These are phyloP conservation scores for Hypomyces perniciosus DNA, from an alignment of 2,329 filamentous ascomycete species.

Conservation along the genomic window DNA sequence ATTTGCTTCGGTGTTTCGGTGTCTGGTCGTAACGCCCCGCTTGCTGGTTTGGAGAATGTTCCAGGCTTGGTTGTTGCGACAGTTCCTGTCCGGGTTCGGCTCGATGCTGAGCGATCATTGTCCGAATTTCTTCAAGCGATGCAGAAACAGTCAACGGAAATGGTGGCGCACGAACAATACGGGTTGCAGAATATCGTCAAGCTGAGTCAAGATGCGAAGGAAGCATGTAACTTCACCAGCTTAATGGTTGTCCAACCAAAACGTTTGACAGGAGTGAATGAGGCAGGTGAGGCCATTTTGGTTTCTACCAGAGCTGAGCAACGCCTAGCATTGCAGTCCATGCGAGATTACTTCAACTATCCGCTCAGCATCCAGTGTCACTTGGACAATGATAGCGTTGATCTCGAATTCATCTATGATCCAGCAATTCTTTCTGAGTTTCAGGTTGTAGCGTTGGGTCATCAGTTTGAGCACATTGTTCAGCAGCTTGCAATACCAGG, in stretches of 20 bases:
- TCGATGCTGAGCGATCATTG: constrained; percentile 10
- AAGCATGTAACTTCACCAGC: constrained; percentile 7
- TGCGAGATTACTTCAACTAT: constrained; percentile 7
- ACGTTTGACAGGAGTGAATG: not conserved
- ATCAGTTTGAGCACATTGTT: constrained; percentile 3
- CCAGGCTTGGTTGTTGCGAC: constrained; percentile 11
- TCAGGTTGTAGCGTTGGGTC: not conserved
- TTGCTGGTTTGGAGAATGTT: constrained; percentile 1
- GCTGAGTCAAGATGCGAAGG: not conserved
- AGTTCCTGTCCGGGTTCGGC: constrained; percentile 13
- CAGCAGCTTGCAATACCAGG: not conserved
- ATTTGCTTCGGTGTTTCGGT: constrained; percentile 14
- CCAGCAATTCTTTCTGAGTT: not conserved
- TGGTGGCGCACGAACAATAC: constrained; percentile 6
- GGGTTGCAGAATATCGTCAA: constrained; percentile 10
- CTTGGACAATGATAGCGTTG: not conserved
- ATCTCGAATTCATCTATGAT: constrained; percentile 1
- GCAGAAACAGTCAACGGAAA: constrained; percentile 13
- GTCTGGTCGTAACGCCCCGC: constrained; percentile 14
- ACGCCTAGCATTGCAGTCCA: not conserved
- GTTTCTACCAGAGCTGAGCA: not conserved
- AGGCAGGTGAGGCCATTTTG: not conserved
- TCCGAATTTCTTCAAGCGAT: constrained; percentile 10
- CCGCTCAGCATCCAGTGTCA: constrained; percentile 1
- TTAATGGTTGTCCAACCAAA: constrained; percentile 5